Percentiles rank a stretch among this genome's conserved stretches.
These are phyloP conservation scores for Litchi chinensis DNA, from an alignment of 345 rosid species.

Conservation along the genomic window DNA sequence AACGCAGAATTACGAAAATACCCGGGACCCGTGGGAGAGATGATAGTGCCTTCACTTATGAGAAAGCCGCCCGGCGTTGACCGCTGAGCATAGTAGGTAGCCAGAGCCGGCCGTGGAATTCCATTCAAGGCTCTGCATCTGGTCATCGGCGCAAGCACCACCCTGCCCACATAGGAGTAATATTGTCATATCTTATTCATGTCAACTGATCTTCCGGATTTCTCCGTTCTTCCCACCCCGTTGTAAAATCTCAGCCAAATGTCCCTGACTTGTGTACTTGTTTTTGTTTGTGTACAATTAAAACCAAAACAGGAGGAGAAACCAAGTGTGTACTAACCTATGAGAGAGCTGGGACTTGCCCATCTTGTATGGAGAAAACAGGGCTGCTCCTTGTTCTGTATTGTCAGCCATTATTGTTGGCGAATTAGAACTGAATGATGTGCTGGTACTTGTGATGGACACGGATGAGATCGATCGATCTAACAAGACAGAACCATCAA, in stretches of 20 bases:
- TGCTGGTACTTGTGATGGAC: neutral
- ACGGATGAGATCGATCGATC: neutral
- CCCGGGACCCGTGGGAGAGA: constrained; percentile 73
- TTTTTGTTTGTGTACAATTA: no score
- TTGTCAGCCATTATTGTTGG: constrained; percentile 25
- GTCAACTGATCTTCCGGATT: neutral
- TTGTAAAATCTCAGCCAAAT: neutral
- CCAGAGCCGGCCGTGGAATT: constrained; percentile 64
- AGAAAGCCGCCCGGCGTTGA: constrained; percentile 80
- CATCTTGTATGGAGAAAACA: constrained; percentile 75
- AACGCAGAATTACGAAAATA: constrained; percentile 32
- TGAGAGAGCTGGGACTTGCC: constrained; percentile 80
- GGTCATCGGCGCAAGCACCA: constrained; percentile 90
- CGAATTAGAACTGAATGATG: neutral
- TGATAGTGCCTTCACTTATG: constrained; percentile 75
- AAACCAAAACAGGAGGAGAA: neutral
- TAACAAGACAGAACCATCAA: neutral
- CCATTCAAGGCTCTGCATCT: constrained; percentile 85
- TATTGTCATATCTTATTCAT: neutral
- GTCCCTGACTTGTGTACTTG: neutral
- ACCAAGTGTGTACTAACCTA: constrained; percentile 39
- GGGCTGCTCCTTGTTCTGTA: constrained; percentile 19
- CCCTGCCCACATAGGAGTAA: constrained; percentile 41
- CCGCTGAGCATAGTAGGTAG: constrained; percentile 80
- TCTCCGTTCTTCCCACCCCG: no score